Base-by-base conservation (phyloP, 768 basidiomycete species). In the Podaxis sp. region DNA sequence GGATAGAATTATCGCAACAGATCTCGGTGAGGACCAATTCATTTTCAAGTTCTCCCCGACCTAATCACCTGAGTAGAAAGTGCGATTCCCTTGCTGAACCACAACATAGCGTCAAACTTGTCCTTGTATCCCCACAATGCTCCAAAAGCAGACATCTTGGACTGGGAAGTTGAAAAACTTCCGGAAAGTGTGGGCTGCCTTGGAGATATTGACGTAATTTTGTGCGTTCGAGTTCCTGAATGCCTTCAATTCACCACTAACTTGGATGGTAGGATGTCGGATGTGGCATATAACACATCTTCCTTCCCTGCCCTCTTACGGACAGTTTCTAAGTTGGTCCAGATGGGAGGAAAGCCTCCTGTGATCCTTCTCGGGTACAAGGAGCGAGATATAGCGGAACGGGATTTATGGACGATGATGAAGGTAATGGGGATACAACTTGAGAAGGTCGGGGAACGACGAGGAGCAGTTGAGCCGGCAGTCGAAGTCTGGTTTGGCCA, bases 221-320 rank as follows among this genome's bases (percentile, higher is more conserved):
- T 93, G 91, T 92, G 71, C 61, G 89, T 77, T 21, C 28, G 46
- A 40, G 9, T 57, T 38, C 7, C 36, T 56, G 3, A 28, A 5
- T n/a, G 11, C 44, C 18, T 21, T 18, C 21, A 25, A 14, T n/a
- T 35, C 18, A 25, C 23, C 2, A 28, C 9, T 50, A 7, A 32
- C 23, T 40, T 53, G 14, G 5, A 44, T 4, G n/a, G 32, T 65
- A 95, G 93, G 47, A 93, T 95, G 86, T 91, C 93, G 11, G 95
- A 97, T 66, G 91, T 95, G 6, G 89, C 93, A 1, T 96, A 95
- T 76, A 96, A 96, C 74, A 92, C 91, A 0, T 75, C 86, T 1
- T 89, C 92, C 1, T 97, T 96, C 71, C 84, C 90, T 1, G 78
- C 89, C 0, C 83, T 96, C 42, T 72, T 93, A 16, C 74, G 74